Conservation (phyloP, 2,329 filamentous ascomycete species). For the Lasiodiplodia theobromae region DNA sequence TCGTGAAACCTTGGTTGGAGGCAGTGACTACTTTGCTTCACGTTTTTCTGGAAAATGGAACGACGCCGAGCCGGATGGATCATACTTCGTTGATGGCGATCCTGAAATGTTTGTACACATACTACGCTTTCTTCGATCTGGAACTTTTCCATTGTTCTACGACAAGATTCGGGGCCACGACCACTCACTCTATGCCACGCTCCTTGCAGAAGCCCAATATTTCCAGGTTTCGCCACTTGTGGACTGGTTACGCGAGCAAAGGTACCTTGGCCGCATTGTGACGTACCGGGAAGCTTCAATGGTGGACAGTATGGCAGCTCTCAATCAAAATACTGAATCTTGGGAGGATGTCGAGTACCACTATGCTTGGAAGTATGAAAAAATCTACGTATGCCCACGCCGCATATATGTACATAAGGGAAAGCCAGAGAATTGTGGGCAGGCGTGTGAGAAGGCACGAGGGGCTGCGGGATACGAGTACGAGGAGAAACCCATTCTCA, state of each 20-base stretch:
- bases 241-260: conserved; percentile 39
- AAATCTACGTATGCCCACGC: not conserved
- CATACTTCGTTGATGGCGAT: conserved; percentile 49
- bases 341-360: not conserved
- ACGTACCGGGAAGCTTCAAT: conserved; percentile 20
- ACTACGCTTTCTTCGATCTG: conserved; percentile 44
- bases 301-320: not conserved
- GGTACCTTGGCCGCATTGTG: conserved; percentile 35
- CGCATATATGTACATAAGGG: not conserved
- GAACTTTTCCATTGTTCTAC: conserved; percentile 46
- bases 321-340: not conserved
- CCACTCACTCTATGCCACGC: conserved; percentile 39
- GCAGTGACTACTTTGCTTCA: conserved; percentile 37
- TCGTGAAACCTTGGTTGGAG: conserved; percentile 34
- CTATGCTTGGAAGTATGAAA: not conserved
- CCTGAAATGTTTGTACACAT: conserved; percentile 45
- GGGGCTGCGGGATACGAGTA: not conserved
- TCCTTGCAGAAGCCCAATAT: conserved; percentile 43
- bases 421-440: not conserved
- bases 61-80: conserved; percentile 38
- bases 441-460: not conserved
- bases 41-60: conserved; percentile 38
- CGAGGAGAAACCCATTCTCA: not conserved
- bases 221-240: conserved; percentile 41
- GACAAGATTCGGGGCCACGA: conserved; percentile 41